These are phyloP conservation scores for Suillus tomentosus DNA, from an alignment of 768 basidiomycete genomes.

Conservation along the genomic window DNA sequence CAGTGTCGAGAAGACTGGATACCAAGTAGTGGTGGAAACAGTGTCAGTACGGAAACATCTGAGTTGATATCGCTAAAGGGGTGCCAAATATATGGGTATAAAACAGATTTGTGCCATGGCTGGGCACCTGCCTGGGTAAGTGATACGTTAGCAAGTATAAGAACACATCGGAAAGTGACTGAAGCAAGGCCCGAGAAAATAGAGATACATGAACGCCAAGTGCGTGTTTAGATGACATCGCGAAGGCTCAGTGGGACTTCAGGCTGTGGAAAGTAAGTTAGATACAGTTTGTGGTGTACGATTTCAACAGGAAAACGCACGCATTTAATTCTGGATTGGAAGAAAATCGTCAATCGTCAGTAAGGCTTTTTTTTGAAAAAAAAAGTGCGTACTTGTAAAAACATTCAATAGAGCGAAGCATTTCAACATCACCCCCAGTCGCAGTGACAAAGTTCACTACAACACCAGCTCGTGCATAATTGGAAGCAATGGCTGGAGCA, in stretches of 20 bases:
- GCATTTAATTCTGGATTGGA: conserved; percentile 74
- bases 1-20: conserved; percentile 40
- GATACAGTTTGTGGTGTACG: conserved; percentile 15
- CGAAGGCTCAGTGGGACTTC: conserved; percentile 91
- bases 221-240: conserved; percentile 72
- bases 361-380: not conserved
- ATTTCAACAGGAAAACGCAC: conserved; percentile 45
- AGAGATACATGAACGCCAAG: conserved; percentile 77
- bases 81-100: conserved; percentile 74
- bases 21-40: conserved; percentile 39
- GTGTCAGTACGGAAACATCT: conserved; percentile 65
- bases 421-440: conserved; percentile 96
- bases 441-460: conserved; percentile 97
- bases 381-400: conserved; percentile 80
- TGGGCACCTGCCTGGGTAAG: conserved; percentile 44
- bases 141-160: conserved; percentile 52
- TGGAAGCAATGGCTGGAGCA: conserved; percentile 82
- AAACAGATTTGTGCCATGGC: conserved; percentile 39
- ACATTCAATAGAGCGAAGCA: conserved; percentile 97
- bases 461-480: conserved; percentile 85
- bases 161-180: conserved; percentile 33
- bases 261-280: conserved; percentile 51
- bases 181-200: conserved; percentile 51
- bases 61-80: conserved; percentile 39
- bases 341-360: conserved; percentile 13